Conservation (phyloP, 2,329 filamentous ascomycete genomes). For the Colletotrichum zoysiae region DNA sequence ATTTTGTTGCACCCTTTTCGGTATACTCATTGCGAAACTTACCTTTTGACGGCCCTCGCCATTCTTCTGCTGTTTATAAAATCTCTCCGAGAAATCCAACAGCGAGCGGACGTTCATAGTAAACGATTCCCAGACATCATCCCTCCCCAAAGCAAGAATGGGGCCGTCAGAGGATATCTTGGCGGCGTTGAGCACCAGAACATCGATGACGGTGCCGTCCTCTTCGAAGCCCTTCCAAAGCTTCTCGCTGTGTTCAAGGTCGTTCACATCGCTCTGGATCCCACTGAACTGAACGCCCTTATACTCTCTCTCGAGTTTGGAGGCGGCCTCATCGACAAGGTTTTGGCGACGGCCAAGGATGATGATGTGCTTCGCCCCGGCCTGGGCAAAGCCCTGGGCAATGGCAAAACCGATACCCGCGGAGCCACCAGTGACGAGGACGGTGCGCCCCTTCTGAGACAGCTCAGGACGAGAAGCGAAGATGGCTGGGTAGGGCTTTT, state of each 20-base stretch:
- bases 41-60: slow-evolving; percentile 44
- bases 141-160: slow-evolving; percentile 32
- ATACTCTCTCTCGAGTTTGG: slow-evolving; percentile 41
- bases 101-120: slow-evolving; percentile 39
- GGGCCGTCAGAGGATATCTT: neutral
- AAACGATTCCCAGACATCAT: slow-evolving; percentile 37
- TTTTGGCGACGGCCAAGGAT: slow-evolving; percentile 54
- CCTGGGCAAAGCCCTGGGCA: slow-evolving; percentile 66
- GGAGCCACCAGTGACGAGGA: slow-evolving; percentile 76
- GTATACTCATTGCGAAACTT: neutral
- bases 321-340: slow-evolving; percentile 48
- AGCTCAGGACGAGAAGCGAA: slow-evolving; percentile 52
- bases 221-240: slow-evolving; percentile 31
- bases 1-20: neutral
- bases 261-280: slow-evolving; percentile 5
- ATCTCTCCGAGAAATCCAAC: slow-evolving; percentile 40
- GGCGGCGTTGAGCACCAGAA: slow-evolving; percentile 49
- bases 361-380: slow-evolving; percentile 53
- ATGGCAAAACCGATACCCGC: slow-evolving; percentile 75
- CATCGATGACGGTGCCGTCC: slow-evolving; percentile 45
- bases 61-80: slow-evolving; percentile 53
- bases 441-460: slow-evolving; percentile 60
- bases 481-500: slow-evolving; percentile 53
- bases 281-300: slow-evolving; percentile 4
- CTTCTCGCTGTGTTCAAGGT: slow-evolving; percentile 6